Evolutionary conservation across 169 alveolate genomes (phyloP), one percentile per base, ranked within the genome.

Genomic region (Plasmodium adleri): DNA sequence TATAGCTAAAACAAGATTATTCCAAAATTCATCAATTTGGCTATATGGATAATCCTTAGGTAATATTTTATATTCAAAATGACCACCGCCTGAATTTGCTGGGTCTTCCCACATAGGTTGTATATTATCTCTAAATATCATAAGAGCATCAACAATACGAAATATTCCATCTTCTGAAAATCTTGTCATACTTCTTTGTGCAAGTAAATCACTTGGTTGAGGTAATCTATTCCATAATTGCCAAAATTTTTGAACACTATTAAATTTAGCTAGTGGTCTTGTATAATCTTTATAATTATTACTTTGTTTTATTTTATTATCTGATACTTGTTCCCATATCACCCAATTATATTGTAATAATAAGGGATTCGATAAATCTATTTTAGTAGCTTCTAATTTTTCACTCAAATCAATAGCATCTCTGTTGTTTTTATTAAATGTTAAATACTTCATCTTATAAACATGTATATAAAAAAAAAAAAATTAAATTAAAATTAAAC

Each of bases 41-140:
- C 94, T 75, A 54, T 88, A 95, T 59, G 87, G 87, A 3, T 93
- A 95, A 20, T 94, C 96, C 59, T 91, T 66, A 5, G 95, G 97
- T 72, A 92, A 87, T 80, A 95, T 93, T 64, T 96, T 88, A 91
- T 94, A 95, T 63, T 94, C 96, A 74, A 95, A 93, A 83, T 95
- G 97, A 9, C 97, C 97, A 20, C 97, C 97, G 58, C 88, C 95
- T 72, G 93, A 66, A 74, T 95, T 95, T 93, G 95, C 88, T 32
- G 95, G 95, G 47, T 95, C 97, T 64, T 95, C 97, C 97, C 97
- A 95, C 97, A 95, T 95, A 17, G 97, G 97, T 60, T 95, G 95
- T 15, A 95, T 93, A 66, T 94, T 96, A 45, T 95, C 96, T 70
- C 96, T 93, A 75, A 93, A 93, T 60, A 93, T 75, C 96, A 93